Percentiles rank a stretch among this genome's conserved stretches.
These are phyloP conservation scores for Phaseolus lunatus DNA, from an alignment of 306 rosid species.

Conservation along the genomic window DNA sequence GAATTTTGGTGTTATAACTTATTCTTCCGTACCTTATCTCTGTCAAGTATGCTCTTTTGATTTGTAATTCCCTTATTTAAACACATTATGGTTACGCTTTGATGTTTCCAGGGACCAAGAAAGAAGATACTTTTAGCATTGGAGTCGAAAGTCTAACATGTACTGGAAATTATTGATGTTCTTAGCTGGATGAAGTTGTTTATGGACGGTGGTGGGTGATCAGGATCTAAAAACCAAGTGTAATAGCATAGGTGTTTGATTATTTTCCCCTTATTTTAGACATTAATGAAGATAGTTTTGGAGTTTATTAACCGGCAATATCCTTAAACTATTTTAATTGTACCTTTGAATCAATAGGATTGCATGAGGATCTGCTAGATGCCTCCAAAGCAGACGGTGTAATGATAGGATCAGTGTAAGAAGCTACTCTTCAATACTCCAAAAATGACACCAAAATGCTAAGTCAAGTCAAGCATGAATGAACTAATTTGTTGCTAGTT, in stretches of 20 bases:
- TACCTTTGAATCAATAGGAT: conserved; percentile 28
- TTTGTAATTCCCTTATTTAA: conserved; percentile 5
- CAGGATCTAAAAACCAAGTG: conserved; percentile 35
- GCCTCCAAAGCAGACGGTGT: too few relatives aligned
- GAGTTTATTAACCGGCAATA: conserved; percentile 36
- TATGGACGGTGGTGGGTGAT: conserved; percentile 36
- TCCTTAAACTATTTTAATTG: conserved; percentile 25
- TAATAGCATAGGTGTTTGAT: conserved; percentile 39
- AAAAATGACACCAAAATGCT: not conserved
- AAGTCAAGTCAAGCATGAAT: not conserved
- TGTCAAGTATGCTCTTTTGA: conserved; percentile 11
- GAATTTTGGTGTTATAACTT: not conserved
- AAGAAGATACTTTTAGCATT: conserved; percentile 93
- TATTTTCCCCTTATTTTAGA: conserved; percentile 27
- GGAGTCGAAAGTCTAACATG: conserved; percentile 75
- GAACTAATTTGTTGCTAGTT: not conserved
- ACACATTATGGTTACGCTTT: conserved; percentile 41
- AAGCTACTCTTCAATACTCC: not conserved
- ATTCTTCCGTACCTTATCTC: not conserved
- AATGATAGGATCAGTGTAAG: not conserved
- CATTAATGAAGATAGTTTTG: conserved; percentile 45
- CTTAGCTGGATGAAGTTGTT: conserved; percentile 37
- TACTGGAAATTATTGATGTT: conserved; percentile 30
- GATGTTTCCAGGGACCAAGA: conserved; percentile 88
- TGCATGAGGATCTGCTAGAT: too few relatives aligned